Percentiles rank a stretch among this genome's conserved stretches.
phyloP scores from a whole-genome alignment of 202 grass and related monocot genomes.

The Digitaria exilis region DNA sequence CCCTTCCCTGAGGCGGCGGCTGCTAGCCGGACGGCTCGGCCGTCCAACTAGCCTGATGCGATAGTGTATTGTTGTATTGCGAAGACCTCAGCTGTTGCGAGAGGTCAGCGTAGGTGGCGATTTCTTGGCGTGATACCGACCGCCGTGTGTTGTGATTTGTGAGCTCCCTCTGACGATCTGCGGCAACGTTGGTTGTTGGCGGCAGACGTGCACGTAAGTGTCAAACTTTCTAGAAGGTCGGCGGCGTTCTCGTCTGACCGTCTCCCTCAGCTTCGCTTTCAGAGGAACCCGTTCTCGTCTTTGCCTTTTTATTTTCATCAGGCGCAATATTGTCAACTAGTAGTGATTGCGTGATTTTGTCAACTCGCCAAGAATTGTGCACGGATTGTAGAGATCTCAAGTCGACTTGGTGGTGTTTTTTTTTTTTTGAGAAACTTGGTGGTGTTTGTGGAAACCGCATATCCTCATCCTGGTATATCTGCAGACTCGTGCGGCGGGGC shows the following conservation, averaged over 20 bases:
- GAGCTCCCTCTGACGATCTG: not conserved
- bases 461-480: not conserved
- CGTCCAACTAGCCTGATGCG: not conserved
- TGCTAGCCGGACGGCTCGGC: not conserved
- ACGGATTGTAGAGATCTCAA: not conserved
- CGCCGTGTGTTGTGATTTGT: no score
- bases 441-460: not conserved
- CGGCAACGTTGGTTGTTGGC: not conserved
- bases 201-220: no score
- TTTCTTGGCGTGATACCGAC: not conserved
- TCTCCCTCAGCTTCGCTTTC: not conserved
- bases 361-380: not conserved
- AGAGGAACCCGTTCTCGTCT: not conserved
- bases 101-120: not conserved
- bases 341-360: not conserved
- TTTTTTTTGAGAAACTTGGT: no score
- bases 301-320: not conserved
- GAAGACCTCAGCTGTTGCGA: not conserved
- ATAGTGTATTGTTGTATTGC: no score
- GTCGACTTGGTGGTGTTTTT: no score
- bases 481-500: constrained; percentile 8
- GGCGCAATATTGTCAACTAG: not conserved
- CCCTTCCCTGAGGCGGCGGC: not conserved
- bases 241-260: not conserved
- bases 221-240: not conserved